phyloP scores from a whole-genome alignment of 108 stramenopile genomes.

The Nannochloropsis salina region DNA sequence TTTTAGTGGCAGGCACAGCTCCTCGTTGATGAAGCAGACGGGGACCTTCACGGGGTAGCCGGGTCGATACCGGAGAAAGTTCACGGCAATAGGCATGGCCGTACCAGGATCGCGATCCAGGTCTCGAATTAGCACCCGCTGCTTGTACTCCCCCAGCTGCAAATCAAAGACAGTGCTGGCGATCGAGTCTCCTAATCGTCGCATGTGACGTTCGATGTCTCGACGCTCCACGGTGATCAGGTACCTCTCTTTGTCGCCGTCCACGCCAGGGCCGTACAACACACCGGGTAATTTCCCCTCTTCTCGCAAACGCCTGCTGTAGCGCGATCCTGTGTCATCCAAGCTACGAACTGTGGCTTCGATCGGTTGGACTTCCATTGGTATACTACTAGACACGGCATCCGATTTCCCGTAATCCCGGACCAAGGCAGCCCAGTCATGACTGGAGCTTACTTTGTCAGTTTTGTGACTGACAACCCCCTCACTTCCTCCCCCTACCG shows the following conservation, averaged over 20 bases:
- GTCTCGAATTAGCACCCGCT: constrained; percentile 1
- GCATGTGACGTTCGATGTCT: background rate
- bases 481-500: too few relatives aligned
- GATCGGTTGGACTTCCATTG: background rate
- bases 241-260: background rate
- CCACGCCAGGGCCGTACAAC: background rate
- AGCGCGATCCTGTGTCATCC: background rate
- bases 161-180: constrained; percentile 6
- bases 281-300: background rate
- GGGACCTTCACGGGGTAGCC: background rate
- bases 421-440: background rate
- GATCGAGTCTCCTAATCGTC: background rate
- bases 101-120: constrained; percentile 8
- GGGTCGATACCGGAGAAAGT: constrained; percentile 18
- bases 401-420: constrained; percentile 17
- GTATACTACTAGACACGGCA: background rate
- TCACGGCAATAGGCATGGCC: constrained; percentile 9
- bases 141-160: constrained; percentile 1
- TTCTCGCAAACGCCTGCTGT: background rate
- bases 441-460: background rate
- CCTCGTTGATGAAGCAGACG: constrained; percentile 18
- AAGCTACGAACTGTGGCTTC: background rate
- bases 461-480: too few relatives aligned
- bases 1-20: constrained; percentile 1
- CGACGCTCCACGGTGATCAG: background rate